Evolutionary conservation across 352 stramenopile species (phyloP).

Genomic region (Phytophthora pinifolia): DNA sequence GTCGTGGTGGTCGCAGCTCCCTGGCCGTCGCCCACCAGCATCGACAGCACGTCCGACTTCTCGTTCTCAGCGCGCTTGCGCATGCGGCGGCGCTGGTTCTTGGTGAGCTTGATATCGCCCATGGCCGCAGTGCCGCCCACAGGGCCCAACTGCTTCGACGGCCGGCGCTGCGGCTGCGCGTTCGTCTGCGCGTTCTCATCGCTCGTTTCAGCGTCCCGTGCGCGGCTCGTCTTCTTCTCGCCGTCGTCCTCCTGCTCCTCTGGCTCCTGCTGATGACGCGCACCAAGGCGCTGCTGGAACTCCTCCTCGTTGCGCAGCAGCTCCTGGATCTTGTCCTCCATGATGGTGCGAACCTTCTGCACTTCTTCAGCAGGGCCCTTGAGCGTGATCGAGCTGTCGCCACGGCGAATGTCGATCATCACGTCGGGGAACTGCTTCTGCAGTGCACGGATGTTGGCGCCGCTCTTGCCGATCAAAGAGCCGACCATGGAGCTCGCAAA

Average conservation of each 20-base stretch:
- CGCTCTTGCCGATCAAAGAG: slow-evolving; percentile 78
- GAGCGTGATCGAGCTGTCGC: slow-evolving; percentile 49
- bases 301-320: slow-evolving; percentile 51
- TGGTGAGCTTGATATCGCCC: slow-evolving; percentile 55
- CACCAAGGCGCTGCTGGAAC: slow-evolving; percentile 41
- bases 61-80: slow-evolving; percentile 81
- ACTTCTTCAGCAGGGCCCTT: slow-evolving; percentile 58
- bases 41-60: slow-evolving; percentile 61
- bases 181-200: slow-evolving; percentile 43
- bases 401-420: slow-evolving; percentile 64
- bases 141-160: slow-evolving; percentile 18
- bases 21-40: slow-evolving; percentile 44
- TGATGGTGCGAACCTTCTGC: slow-evolving; percentile 50
- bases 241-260: slow-evolving; percentile 25
- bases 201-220: slow-evolving; percentile 11
- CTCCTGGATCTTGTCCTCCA: slow-evolving; percentile 76
- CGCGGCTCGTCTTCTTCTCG: slow-evolving; percentile 23
- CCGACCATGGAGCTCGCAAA: slow-evolving; percentile 55
- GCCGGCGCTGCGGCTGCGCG: slow-evolving; percentile 10
- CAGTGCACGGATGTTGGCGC: slow-evolving; percentile 69
- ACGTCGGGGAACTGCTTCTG: slow-evolving; percentile 65
- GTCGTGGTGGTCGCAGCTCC: slow-evolving; percentile 21
- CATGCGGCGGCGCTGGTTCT: slow-evolving; percentile 81
- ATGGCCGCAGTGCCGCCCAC: slow-evolving; percentile 42
- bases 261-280: slow-evolving; percentile 36